Base-by-base conservation (phyloP, 192 early-diverging fungal species). In the Podila horticola region DNA sequence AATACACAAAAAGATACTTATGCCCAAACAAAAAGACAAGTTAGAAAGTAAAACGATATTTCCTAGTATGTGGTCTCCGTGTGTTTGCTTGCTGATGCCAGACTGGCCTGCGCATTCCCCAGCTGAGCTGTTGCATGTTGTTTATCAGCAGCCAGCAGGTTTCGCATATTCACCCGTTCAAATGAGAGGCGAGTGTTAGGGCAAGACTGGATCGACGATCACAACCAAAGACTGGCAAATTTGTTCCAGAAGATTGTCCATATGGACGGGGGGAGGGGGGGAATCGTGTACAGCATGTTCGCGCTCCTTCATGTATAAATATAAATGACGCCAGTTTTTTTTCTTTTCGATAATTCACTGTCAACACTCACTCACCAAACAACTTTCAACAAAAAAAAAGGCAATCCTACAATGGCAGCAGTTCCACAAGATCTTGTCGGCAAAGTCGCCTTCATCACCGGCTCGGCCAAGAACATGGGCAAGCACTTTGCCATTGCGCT, bases 401-500 rank as follows among this genome's bases (percentile, higher is more conserved):
- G 13, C 13, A 13, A 30, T 15, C 55, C 38, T 22, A 22, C 64
- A 30, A 71, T 22, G 36, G 29, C 19, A 49, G 10, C 29, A 4
- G 20, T 22, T 17, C 59, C 72, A 4, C 70, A 79, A 50, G 69
- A 79, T 30, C 63, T 79, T 60, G 65, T 38, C 8, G 84, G 84
- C 64, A 85, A 83, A 51, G 84, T 82, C n/a, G 84, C 84, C 48
- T 77, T 85, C 49, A 68, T 85, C 59, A 85, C 84, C 9, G 84
- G 69, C 0, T 79, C 83, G 8, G 79, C 76, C 48, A 73, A 75
- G 59, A 81, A 81, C 66, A 76, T 84, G 76, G 83, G 83, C 36
- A 70, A 74, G 52, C 24, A 36, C 0, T 82, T 81, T 17, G 79
- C 79, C 0, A 5, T 82, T 7, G 75, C 70, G 5, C 79, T 84